Percentiles rank a stretch among this genome's conserved stretches.
Conservation (phyloP, 306 rosid genomes). For the Acacia melanoxylon region DNA sequence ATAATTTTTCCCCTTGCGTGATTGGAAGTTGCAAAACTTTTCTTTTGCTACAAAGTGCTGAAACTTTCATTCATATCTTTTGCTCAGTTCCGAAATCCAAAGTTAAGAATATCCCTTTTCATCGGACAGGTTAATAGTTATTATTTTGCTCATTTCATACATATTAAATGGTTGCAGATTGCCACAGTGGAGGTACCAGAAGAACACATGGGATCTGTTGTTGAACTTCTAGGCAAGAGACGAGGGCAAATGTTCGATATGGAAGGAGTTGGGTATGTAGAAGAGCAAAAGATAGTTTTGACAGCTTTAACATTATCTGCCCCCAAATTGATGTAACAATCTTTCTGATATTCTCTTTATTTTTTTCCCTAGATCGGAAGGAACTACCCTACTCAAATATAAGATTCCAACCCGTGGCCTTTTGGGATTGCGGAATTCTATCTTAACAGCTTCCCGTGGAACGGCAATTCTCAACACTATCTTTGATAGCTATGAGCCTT, state of each 20-base stretch:
- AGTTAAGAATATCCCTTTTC: neutral
- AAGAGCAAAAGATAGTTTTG: neutral
- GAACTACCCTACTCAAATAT: slow-evolving; percentile 81
- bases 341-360: slow-evolving; percentile 33
- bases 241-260: slow-evolving; percentile 97
- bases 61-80: slow-evolving; percentile 15
- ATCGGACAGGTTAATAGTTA: neutral
- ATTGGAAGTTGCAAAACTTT: neutral
- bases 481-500: slow-evolving; percentile 85
- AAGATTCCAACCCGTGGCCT: slow-evolving; percentile 99
- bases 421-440: slow-evolving; percentile 90
- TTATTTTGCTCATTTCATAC: slow-evolving; percentile 18
- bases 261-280: slow-evolving; percentile 91
- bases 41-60: neutral
- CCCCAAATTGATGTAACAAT: neutral
- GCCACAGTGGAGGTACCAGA: slow-evolving; percentile 99
- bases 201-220: slow-evolving; percentile 94
- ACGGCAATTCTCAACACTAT: slow-evolving; percentile 93
- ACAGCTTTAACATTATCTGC: neutral
- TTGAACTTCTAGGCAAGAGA: slow-evolving; percentile 95
- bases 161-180: slow-evolving; percentile 55
- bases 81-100: slow-evolving; percentile 1
- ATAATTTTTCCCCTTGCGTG: neutral
- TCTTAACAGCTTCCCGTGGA: slow-evolving; percentile 96
- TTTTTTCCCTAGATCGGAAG: slow-evolving; percentile 66